A percentile compares a stretch with the other conserved stretches of the same genome.
These are phyloP conservation scores for Xylariaceae sp. DNA, from an alignment of 2,329 filamentous ascomycete genomes.

Conservation along the genomic window DNA sequence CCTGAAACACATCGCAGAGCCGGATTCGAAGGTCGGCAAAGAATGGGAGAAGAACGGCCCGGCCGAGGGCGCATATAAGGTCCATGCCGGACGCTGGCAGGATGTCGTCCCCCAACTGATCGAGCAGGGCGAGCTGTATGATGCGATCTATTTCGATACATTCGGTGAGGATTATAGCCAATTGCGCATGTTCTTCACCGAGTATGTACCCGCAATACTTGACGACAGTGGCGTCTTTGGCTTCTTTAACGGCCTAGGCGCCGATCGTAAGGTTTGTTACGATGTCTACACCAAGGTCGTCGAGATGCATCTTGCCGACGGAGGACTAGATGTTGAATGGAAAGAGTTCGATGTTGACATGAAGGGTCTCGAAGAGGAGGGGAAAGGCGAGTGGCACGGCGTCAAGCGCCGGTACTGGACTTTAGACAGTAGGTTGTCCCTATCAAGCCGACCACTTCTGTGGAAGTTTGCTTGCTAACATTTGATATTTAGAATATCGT, in stretches of 20 bases:
- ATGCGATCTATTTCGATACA: slow-evolving; percentile 95
- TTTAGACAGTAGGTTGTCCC: slow-evolving; percentile 58
- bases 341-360: slow-evolving; percentile 70
- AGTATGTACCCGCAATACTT: slow-evolving; percentile 77
- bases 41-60: slow-evolving; percentile 53
- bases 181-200: slow-evolving; percentile 81
- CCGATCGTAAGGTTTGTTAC: slow-evolving; percentile 88
- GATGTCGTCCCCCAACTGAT: slow-evolving; percentile 68
- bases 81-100: slow-evolving; percentile 77
- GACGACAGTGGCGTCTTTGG: slow-evolving; percentile 71
- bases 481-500: slow-evolving; percentile 53
- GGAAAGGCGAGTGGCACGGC: slow-evolving; percentile 78
- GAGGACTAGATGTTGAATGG: slow-evolving; percentile 88
- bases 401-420: slow-evolving; percentile 89
- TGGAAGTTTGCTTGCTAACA: slow-evolving; percentile 28
- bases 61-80: slow-evolving; percentile 64
- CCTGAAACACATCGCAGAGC: slow-evolving; percentile 54
- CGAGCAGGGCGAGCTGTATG: slow-evolving; percentile 65
- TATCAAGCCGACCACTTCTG: slow-evolving; percentile 5
- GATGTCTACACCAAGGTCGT: slow-evolving; percentile 92
- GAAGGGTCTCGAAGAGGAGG: slow-evolving; percentile 58
- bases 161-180: slow-evolving; percentile 92
- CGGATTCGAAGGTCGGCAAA: slow-evolving; percentile 49
- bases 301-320: slow-evolving; percentile 85
- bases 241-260: slow-evolving; percentile 88